Evolutionary conservation across 108 stramenopile species (phyloP), one percentile per base, ranked within the genome.

Genomic region (Mediolabrus comicus): DNA sequence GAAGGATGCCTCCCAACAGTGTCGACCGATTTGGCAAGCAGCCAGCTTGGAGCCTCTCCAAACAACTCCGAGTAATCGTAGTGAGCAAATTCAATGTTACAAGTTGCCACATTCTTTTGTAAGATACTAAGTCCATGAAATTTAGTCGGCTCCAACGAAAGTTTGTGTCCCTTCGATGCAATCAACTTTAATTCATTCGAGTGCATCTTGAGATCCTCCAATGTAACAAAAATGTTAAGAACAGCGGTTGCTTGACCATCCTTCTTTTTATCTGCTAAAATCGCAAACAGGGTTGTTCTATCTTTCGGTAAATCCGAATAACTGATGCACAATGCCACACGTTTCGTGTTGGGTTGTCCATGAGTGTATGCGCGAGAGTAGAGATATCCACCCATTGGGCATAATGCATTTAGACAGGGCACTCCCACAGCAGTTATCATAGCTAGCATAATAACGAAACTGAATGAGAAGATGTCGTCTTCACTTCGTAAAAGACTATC

Each of bases 341-440:
- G 58, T 41, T 66, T 76, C 17, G 80, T 81, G 32, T 81, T 81
- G 0, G 80, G 80, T 16, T 65, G 74, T 28, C 80, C 80, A 57
- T 81, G 74, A 7, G 63, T 66, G 34, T 71, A 81, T 11, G 74
- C 62, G 28, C 69, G 53, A 16, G 69, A 64, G 41, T 51, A 81
- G 5, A 81, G 55, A 30, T 81, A 75, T 31, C 80, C 80, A 32
- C 74, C 74, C 57, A 81, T 30, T 17, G 80, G 80, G 67, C 80
- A 81, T 9, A 71, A 25, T 0, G 80, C 36, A 66, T 76, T 81
- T 16, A 81, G 24, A 32, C 71, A 7, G 12, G 74, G 58, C 7
- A 81, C 74, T 30, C 74, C 74, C 27, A 66, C 43, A 33, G 74
- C 62, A 2, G 63, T 58, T 17, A 74, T 39, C 7, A 53, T 25